Evolutionary conservation across 768 basidiomycete genomes (phyloP), one percentile per base, ranked within the genome.

Genomic region (Nidularia pulvinata): DNA sequence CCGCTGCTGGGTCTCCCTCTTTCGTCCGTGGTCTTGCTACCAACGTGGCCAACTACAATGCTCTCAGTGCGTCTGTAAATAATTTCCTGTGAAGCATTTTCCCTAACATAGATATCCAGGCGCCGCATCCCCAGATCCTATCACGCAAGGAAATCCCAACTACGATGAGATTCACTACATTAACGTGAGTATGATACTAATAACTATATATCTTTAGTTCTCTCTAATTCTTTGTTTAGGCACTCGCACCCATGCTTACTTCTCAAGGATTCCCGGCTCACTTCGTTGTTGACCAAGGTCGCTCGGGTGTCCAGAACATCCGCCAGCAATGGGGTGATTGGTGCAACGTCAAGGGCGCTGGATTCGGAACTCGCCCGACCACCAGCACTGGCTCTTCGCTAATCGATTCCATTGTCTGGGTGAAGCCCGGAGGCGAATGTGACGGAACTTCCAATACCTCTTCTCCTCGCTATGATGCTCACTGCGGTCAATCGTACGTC

Each of bases 251-350:
- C 33, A 48, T 67, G 44, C 73, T 85, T 49, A 55, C 64, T 9
- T 61, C 64, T 7, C 52, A 57, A 30, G 81, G 80, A 55, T 85
- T 81, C 77, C 74, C 76, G 47, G 81, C 82, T 33, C 75, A 81
- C 61, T 85, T 85, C 72, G 80, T 86, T 64, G 83, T 85, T 53
- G 85, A 85, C 69, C 83, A 85, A 71, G 80, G 81, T 54, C 83
- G 84, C 54, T 79, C 83, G 36, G 84, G 84, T 65, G 72, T 75
- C 22, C 84, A 85, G 70, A 79, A 82, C 71, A 73, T 85, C 68
- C 81, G 84, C 49, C 63, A 74, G 22, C 65, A 70, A 57, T 85
- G 84, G 84, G 35, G 50, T 13, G 50, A 56, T 14, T 63, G 62
- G 62, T 63, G 59, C 51, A 61, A 61, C 37, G 53, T 63, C 45